These are phyloP conservation scores for Fusarium oxysporum DNA, from an alignment of 2,329 filamentous ascomycete species.

Conservation along the genomic window DNA sequence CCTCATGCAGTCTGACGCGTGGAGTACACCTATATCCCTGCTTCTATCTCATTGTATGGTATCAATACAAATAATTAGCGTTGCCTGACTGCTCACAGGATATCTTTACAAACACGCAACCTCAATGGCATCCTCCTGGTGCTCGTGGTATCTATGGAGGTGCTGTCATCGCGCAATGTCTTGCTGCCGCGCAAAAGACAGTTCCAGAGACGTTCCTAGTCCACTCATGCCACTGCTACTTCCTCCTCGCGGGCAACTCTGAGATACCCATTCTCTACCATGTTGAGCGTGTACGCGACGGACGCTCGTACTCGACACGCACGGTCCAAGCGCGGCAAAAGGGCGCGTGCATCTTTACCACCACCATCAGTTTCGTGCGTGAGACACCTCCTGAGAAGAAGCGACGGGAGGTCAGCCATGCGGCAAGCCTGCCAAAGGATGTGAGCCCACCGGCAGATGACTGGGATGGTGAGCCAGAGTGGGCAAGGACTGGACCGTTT, in stretches of 20 bases:
- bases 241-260: conserved; percentile 88
- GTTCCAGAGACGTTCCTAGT: conserved; percentile 83
- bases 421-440: conserved; percentile 66
- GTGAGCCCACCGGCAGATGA: conserved; percentile 53
- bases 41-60: background rate
- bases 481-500: conserved; percentile 63
- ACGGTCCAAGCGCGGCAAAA: conserved; percentile 96
- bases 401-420: conserved; percentile 75
- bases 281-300: conserved; percentile 92
- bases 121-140: conserved; percentile 90
- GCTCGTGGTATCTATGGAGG: conserved; percentile 95
- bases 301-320: conserved; percentile 87
- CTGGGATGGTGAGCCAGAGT: conserved; percentile 59
- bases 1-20: background rate
- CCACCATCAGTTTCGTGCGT: conserved; percentile 88
- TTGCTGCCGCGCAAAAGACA: conserved; percentile 88
- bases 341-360: conserved; percentile 93
- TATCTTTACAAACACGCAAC: conserved; percentile 94
- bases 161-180: conserved; percentile 90
- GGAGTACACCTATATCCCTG: background rate
- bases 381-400: conserved; percentile 66
- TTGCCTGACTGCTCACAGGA: conserved; percentile 63
- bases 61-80: background rate
- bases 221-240: conserved; percentile 99
- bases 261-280: conserved; percentile 92